Conservation (phyloP, 2,329 filamentous ascomycete genomes). For the Phialophora expanda region DNA sequence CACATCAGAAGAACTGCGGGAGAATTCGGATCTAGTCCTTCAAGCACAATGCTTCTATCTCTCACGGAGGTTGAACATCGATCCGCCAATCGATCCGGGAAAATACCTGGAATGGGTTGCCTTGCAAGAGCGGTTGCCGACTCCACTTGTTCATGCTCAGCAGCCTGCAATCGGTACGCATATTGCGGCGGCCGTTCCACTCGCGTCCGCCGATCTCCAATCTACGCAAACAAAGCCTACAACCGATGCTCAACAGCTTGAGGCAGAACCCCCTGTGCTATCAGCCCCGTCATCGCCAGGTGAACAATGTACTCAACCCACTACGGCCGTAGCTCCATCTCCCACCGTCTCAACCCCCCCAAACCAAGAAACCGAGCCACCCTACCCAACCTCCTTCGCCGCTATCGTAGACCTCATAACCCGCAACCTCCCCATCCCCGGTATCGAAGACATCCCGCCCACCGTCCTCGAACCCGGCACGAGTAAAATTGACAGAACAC, state of each 20-base stretch:
- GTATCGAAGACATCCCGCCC: constrained; percentile 84
- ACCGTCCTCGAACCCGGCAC: constrained; percentile 68
- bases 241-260: not conserved
- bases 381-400: constrained; percentile 81
- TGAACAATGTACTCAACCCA: constrained; percentile 2
- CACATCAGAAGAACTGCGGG: constrained; percentile 47
- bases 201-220: not conserved
- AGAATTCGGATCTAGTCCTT: constrained; percentile 50
- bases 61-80: constrained; percentile 41
- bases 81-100: constrained; percentile 64
- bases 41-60: constrained; percentile 57
- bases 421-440: constrained; percentile 79
- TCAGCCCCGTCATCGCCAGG: not conserved
- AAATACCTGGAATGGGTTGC: constrained; percentile 67
- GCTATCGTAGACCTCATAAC: constrained; percentile 86
- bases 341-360: constrained; percentile 16
- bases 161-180: not conserved
- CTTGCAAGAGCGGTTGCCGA: not conserved
- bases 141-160: not conserved
- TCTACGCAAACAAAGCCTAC: not conserved
- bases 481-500: constrained; percentile 43
- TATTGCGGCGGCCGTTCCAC: not conserved
- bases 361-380: constrained; percentile 51
- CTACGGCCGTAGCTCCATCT: constrained; percentile 7
- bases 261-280: not conserved